Evolutionary conservation across 352 stramenopile genomes (phyloP), one percentile per base, ranked within the genome.

Genomic region (Phytophthora ramorum): DNA sequence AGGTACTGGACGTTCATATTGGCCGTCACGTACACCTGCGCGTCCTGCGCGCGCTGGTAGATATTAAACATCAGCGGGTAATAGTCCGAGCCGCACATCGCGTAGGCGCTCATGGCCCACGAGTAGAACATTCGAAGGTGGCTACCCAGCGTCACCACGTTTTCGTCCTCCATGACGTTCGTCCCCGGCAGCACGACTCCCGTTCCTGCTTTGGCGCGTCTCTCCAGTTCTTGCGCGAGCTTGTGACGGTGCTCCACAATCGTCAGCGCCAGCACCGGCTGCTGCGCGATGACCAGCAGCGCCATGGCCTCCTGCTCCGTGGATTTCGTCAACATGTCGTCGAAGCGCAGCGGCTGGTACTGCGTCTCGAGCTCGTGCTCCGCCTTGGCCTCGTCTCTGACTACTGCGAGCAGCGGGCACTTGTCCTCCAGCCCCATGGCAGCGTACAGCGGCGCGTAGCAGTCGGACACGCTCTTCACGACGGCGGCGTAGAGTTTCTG

Each of bases 71-170:
- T 45, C 41, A 70, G 63, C 8, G 58, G 55, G 54, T 79, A 63
- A 35, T 66, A 68, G 0, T 40, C 26, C 40, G 70, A 59, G 8
- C 64, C 63, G 16, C 66, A 58, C 24, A 69, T 28, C 1, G 56
- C 55, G 57, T 78, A 81, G 20, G 77, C 77, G 13, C 83, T 77
- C 66, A 85, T 84, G 7, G 76, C 75, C 72, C 72, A 92, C 59
- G 83, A 92, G 66, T 85, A 92, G 46, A 87, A 90, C 69, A 80
- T 84, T 13, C 83, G 81, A 43, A 89, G 61, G 30, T 88, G 76
- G 26, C 51, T 54, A 19, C 52, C 63, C 8, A 91, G 66, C 35
- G 75, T 73, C 43, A 89, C 63, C 6, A 51, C 35, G 14, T 70
- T 58, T 13, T 57, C 54, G 49, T 82, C 68, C 34, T 79, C 73